Conservation (phyloP, 345 rosid genomes). For the Stellera chamaejasme region DNA sequence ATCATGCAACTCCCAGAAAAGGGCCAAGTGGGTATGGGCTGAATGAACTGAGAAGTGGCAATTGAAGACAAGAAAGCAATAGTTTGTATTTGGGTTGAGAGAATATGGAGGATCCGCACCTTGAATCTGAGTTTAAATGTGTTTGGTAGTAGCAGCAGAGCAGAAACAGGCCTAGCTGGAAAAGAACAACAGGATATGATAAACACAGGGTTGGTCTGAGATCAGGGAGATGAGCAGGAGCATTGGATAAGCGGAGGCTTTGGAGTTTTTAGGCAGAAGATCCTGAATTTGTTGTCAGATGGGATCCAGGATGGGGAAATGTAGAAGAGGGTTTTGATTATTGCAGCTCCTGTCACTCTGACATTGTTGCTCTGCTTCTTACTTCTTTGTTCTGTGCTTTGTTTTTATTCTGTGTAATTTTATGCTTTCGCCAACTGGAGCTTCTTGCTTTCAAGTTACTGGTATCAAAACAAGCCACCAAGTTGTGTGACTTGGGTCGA, state of each 20-base stretch:
- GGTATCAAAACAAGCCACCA: too few relatives aligned
- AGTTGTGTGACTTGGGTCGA: too few relatives aligned
- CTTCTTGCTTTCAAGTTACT: too few relatives aligned
- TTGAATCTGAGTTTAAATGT: slow-evolving; percentile 39
- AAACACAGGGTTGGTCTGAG: slow-evolving; percentile 29
- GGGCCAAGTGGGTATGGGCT: slow-evolving; percentile 64
- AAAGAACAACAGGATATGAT: slow-evolving; percentile 24
- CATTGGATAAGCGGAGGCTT: slow-evolving; percentile 26
- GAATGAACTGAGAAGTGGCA: slow-evolving; percentile 28
- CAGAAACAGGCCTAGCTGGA: slow-evolving; percentile 44
- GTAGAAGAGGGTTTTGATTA: slow-evolving; percentile 13
- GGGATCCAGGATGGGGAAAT: slow-evolving; percentile 33
- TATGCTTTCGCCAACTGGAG: slow-evolving; percentile 11
- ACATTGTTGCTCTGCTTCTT: slow-evolving; percentile 22
- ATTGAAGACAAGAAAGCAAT: slow-evolving; percentile 42
- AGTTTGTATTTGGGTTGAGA: slow-evolving; percentile 42
- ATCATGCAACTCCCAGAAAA: slow-evolving; percentile 17
- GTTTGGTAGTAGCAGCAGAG: slow-evolving; percentile 19
- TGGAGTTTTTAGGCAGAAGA: slow-evolving; percentile 30
- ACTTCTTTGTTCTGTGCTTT: slow-evolving; percentile 5
- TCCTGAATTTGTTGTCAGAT: slow-evolving; percentile 37
- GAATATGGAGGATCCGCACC: slow-evolving; percentile 40
- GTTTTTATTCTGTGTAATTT: slow-evolving; percentile 8
- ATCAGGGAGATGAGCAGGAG: slow-evolving; percentile 24
- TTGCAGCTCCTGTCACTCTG: slow-evolving; percentile 17